These are phyloP conservation scores for Hypocrella siamensis DNA, from an alignment of 2,329 filamentous ascomycete species.

Conservation along the genomic window DNA sequence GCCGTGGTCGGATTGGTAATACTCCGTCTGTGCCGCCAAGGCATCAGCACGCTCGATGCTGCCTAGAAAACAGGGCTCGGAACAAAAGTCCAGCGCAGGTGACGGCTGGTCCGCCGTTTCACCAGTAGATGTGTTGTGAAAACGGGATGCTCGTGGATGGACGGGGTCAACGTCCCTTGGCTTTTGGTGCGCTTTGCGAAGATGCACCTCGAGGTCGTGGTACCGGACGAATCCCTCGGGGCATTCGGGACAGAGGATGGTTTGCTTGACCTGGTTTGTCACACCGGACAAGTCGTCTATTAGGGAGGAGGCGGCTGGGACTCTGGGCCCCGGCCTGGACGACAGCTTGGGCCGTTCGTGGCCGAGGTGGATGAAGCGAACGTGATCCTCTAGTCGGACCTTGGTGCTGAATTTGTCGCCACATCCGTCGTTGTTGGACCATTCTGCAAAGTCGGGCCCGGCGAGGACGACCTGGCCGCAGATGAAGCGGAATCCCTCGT, in stretches of 20 bases:
- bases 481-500: constrained; percentile 63
- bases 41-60: too few species aligned
- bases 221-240: constrained; percentile 30
- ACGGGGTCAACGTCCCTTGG: too few species aligned
- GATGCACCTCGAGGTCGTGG: constrained; percentile 32
- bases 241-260: constrained; percentile 30
- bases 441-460: constrained; percentile 40
- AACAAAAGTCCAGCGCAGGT: too few species aligned
- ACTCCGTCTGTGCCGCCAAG: too few species aligned
- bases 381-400: constrained; percentile 64
- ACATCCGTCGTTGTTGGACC: constrained; percentile 55
- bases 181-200: constrained; percentile 16
- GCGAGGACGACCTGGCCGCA: constrained; percentile 56
- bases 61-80: too few species aligned
- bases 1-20: too few species aligned
- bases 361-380: constrained; percentile 67
- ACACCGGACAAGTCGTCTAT: constrained; percentile 28
- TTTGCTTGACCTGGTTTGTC: constrained; percentile 22
- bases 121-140: too few species aligned
- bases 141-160: too few species aligned
- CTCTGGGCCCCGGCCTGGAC: constrained; percentile 7
- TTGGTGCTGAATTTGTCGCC: constrained; percentile 64
- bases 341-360: constrained; percentile 23
- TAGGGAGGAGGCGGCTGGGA: constrained; percentile 11
- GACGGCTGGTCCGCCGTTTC: constrained; percentile 3